These are phyloP conservation scores for Strigomonas galati DNA, from an alignment of 208 protist genomes.

Conservation along the genomic window DNA sequence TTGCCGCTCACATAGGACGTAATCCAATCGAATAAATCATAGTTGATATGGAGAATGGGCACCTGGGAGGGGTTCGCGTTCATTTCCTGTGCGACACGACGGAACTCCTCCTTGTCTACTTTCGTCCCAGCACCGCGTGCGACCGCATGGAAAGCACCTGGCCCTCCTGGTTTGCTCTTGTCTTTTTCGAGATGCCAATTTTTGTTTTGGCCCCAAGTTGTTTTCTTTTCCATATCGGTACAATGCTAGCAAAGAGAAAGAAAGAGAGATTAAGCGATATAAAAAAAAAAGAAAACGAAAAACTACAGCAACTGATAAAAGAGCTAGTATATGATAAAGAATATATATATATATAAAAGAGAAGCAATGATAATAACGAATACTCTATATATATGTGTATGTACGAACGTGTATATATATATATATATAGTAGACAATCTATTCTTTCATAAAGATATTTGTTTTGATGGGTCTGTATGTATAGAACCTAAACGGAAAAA, in stretches of 20 bases:
- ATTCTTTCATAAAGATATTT: slow-evolving; percentile 5
- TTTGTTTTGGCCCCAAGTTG: background rate
- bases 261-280: background rate
- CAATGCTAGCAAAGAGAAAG: background rate
- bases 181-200: slow-evolving; percentile 1
- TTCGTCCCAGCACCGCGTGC: background rate
- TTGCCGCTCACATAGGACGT: slow-evolving; percentile 37
- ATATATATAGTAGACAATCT: slow-evolving; percentile 24
- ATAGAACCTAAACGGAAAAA: background rate
- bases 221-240: background rate
- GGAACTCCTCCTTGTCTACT: slow-evolving; percentile 25
- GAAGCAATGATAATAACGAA: background rate
- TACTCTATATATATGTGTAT: background rate
- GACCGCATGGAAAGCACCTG: too few species aligned
- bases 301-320: background rate
- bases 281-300: slow-evolving; percentile 2
- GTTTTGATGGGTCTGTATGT: slow-evolving; percentile 10
- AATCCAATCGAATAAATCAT: slow-evolving; percentile 42
- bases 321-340: background rate
- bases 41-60: slow-evolving; percentile 31
- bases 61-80: slow-evolving; percentile 19
- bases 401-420: background rate
- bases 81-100: slow-evolving; percentile 21
- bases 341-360: background rate
- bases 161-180: slow-evolving; percentile 3